Evolutionary conservation across 2,329 filamentous ascomycete species (phyloP).

Genomic region (Pseudocercospora eumusae): DNA sequence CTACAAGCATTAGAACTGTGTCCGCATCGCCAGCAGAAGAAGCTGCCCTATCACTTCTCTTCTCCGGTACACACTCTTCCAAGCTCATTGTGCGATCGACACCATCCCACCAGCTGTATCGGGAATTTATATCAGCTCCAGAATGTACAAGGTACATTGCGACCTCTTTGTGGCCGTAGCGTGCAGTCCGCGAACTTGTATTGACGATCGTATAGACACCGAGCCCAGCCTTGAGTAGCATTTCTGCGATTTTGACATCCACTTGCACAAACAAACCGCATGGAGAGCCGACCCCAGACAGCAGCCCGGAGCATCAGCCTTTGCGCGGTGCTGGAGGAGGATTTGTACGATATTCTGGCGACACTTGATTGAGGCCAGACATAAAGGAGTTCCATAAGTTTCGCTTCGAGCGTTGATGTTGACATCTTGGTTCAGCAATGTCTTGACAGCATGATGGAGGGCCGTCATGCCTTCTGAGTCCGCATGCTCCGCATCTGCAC

Average conservation of each 20-base stretch:
- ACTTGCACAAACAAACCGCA: not conserved
- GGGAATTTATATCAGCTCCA: not conserved
- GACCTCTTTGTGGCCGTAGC: not conserved
- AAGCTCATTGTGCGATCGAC: not conserved
- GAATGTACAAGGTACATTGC: not conserved
- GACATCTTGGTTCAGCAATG: not conserved
- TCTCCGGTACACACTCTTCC: not conserved
- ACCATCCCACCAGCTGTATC: slow-evolving; percentile 2
- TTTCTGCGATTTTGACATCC: not conserved
- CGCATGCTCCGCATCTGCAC: slow-evolving; percentile 3
- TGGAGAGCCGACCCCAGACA: slow-evolving; percentile 9
- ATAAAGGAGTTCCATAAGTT: slow-evolving; percentile 11
- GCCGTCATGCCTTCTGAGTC: slow-evolving; percentile 13
- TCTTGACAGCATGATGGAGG: slow-evolving; percentile 18
- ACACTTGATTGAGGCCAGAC: slow-evolving; percentile 1
- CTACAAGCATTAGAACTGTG: not conserved
- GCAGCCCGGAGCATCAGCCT: not conserved
- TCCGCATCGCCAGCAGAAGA: not conserved
- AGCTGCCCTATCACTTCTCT: not conserved
- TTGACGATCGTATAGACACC: not conserved
- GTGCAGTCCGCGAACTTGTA: not conserved
- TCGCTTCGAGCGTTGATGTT: slow-evolving; percentile 17
- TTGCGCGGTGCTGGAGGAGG: not conserved
- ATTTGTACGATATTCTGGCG: not conserved
- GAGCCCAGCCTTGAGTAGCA: not conserved